Base-by-base conservation (phyloP, 495 filamentous ascomycete species). In the Neurospora intermedia region DNA sequence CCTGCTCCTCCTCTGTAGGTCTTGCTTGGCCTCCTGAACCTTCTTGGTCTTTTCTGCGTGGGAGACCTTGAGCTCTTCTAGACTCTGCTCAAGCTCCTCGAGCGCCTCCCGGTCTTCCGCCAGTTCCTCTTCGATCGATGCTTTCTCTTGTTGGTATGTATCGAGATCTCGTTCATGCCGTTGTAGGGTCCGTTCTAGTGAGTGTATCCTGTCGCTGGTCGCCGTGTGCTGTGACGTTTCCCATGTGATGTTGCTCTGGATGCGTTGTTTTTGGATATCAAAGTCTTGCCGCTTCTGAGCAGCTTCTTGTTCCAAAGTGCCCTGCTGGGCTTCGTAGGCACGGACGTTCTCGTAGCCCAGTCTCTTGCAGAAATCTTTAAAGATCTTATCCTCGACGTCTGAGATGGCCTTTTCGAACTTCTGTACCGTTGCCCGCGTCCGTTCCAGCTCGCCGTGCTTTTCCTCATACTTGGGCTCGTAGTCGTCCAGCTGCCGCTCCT, bases 301-400 rank as follows among this genome's bases (percentile, higher is more conserved):
- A 46, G 90, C 91, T 77, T 98, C 94, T 80, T 97, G 92, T 77
- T 98, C 94, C 69, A 95, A 79, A 16, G 90, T 93, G 43, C 96
- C 96, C 80, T 98, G 96, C 73, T 96, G 94, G 8, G 90, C 91
- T 80, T 98, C 93, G 77, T 98, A 99, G 43, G 91, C 91, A 27
- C 95, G 92, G 75, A 99, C 97, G 76, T 94, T 91, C 23, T 90
- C 87, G 80, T 96, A 98, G 1, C 93, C 92, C 20, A 97, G 86
- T 40, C 93, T 89, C 77, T 89, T 88, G 84, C 96, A 98, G 84
- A 98, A 99, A 27, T 87, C 87, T 31, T 86, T 86, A 80, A 97
- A 98, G 27, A 99, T 88, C 75, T 94, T 89, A 80, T 99, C 95
- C 79, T 97, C 93, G 18, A 97, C 92, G 54, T 87, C 85, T 70